Evolutionary conservation across 257 asterid species (phyloP).

Genomic region (Plantago major): DNA sequence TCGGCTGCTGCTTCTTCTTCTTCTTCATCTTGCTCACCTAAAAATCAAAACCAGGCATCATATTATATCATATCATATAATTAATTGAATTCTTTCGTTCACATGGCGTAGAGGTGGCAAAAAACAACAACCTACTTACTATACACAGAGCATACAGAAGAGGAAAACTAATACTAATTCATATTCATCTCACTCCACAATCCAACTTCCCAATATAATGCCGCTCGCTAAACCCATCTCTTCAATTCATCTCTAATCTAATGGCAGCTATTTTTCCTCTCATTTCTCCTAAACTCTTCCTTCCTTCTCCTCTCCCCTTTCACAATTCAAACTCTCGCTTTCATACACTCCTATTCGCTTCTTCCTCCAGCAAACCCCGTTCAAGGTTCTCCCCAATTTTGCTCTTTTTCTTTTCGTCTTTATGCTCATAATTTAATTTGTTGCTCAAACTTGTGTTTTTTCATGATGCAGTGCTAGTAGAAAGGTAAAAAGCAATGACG

Average conservation of each 20-base stretch:
- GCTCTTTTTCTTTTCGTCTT: neutral
- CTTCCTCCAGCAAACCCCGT: conserved; percentile 31
- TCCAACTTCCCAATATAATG: neutral
- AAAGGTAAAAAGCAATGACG: conserved; percentile 61
- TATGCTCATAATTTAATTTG: conserved; percentile 7
- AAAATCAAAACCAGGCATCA: no score
- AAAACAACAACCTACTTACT: no score
- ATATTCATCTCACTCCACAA: no score
- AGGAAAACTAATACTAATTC: no score
- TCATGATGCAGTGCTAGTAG: conserved; percentile 39
- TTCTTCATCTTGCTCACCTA: no score
- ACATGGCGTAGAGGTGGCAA: no score
- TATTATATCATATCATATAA: no score
- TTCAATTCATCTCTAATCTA: neutral
- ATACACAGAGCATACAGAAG: no score
- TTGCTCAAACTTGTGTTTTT: neutral
- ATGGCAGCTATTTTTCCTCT: conserved; percentile 18
- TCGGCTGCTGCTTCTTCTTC: no score
- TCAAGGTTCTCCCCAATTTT: conserved; percentile 41
- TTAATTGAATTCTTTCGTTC: no score
- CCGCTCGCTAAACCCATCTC: neutral
- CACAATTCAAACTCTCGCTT: conserved; percentile 17
- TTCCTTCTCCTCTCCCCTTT: conserved; percentile 26
- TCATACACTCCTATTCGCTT: conserved; percentile 27
- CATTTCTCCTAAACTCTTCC: conserved; percentile 27